Conservation (phyloP, 768 basidiomycete genomes). For the Suillus fuscotomentosus region DNA sequence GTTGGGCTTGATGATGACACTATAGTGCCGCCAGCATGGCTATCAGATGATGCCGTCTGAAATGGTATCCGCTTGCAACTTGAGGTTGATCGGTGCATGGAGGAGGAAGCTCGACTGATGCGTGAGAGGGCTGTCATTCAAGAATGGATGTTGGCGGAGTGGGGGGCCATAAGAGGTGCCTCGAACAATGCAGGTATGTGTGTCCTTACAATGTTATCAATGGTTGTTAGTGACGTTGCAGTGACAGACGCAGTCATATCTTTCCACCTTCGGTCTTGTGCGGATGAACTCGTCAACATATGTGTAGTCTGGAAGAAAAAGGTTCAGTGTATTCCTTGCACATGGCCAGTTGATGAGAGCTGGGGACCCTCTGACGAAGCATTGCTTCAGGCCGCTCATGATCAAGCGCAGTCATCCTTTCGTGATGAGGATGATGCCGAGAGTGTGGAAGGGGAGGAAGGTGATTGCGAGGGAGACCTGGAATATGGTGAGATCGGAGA, state of each 20-base stretch:
- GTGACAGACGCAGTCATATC: background rate
- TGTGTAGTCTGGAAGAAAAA: constrained; percentile 5
- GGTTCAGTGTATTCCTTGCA: constrained; percentile 1
- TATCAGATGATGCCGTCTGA: constrained; percentile 15
- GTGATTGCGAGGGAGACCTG: background rate
- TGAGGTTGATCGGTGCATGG: constrained; percentile 22
- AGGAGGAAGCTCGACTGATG: constrained; percentile 23
- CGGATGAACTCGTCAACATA: background rate
- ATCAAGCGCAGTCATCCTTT: background rate
- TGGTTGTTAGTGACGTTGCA: background rate
- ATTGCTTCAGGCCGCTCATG: background rate
- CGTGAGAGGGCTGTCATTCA: constrained; percentile 19
- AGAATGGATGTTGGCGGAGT: constrained; percentile 29
- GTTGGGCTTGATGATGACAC: constrained; percentile 26
- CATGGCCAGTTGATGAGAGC: background rate
- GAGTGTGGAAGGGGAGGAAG: background rate
- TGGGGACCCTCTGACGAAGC: constrained; percentile 8
- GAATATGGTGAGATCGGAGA: background rate
- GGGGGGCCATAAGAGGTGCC: constrained; percentile 11
- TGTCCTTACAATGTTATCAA: background rate
- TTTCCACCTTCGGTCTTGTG: constrained; percentile 3
- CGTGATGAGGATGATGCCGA: background rate
- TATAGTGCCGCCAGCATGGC: constrained; percentile 14
- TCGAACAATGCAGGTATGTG: constrained; percentile 8
- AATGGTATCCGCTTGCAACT: constrained; percentile 17